phyloP scores from a whole-genome alignment of 345 rosid species.

The Reutealis trisperma region DNA sequence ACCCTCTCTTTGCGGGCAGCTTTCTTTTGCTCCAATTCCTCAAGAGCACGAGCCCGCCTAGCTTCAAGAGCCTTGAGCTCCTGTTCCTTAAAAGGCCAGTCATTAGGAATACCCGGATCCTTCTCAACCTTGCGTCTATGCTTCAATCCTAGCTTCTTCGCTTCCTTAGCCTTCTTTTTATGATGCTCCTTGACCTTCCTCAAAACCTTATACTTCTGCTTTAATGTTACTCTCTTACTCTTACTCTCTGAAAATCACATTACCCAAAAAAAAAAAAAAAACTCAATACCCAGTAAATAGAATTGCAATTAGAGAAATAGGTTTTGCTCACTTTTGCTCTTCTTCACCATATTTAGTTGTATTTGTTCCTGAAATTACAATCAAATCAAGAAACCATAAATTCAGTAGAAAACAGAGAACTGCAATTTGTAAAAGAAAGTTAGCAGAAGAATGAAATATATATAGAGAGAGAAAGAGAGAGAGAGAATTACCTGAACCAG shows the following conservation, averaged over 20 bases:
- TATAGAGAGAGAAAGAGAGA: neutral
- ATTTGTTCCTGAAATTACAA: neutral
- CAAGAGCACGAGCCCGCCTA: conserved; percentile 82
- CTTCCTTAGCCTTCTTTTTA: conserved; percentile 93
- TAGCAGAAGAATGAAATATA: neutral
- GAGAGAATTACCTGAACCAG: neutral
- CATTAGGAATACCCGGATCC: conserved; percentile 97
- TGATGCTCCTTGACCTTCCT: conserved; percentile 95
- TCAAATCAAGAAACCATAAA: neutral
- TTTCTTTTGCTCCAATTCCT: conserved; percentile 86
- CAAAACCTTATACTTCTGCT: conserved; percentile 79
- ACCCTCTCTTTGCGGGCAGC: conserved; percentile 92
- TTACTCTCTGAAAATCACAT: conserved; percentile 64
- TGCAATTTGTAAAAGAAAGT: neutral
- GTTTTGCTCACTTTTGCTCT: conserved; percentile 65
- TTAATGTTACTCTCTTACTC: conserved; percentile 86
- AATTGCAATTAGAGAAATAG: neutral
- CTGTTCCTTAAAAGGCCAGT: conserved; percentile 97
- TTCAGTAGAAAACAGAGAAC: neutral
- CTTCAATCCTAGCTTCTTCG: conserved; percentile 69
- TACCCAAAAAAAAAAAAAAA: neutral
- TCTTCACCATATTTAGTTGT: conserved; percentile 64
- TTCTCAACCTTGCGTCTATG: conserved; percentile 71
- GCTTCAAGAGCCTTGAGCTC: conserved; percentile 93
- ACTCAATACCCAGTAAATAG: neutral